Evolutionary conservation across 495 filamentous ascomycete species (phyloP).

Genomic region (Aspergillus ostianus): DNA sequence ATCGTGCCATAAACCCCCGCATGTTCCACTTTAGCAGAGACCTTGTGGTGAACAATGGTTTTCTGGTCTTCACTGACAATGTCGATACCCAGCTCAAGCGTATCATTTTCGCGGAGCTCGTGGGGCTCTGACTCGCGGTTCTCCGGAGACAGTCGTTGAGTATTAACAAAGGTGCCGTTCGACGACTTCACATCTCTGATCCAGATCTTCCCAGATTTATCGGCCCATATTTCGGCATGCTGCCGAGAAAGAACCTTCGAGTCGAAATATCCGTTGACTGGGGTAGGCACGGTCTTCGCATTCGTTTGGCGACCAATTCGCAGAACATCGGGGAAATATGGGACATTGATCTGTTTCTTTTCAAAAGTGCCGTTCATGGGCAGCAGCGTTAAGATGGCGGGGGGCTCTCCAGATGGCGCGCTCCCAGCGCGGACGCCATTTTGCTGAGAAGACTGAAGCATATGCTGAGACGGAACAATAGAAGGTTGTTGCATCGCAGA

Average conservation of each 20-base stretch:
- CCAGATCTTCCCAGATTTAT: slow-evolving; percentile 84
- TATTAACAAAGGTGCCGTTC: slow-evolving; percentile 97
- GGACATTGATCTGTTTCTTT: slow-evolving; percentile 89
- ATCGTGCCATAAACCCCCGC: slow-evolving; percentile 70
- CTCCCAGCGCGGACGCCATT: slow-evolving; percentile 61
- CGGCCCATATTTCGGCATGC: slow-evolving; percentile 95
- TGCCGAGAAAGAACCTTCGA: slow-evolving; percentile 95
- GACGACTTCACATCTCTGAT: slow-evolving; percentile 98
- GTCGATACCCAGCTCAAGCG: slow-evolving; percentile 92
- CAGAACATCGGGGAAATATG: slow-evolving; percentile 82
- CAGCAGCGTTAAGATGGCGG: slow-evolving; percentile 74
- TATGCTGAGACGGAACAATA: slow-evolving; percentile 71
- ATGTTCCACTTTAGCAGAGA: slow-evolving; percentile 93
- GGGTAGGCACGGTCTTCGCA: slow-evolving; percentile 86
- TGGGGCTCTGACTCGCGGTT: slow-evolving; percentile 94
- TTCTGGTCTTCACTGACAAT: slow-evolving; percentile 98
- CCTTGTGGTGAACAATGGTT: slow-evolving; percentile 96
- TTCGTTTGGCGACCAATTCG: slow-evolving; percentile 97
- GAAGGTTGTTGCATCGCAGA: slow-evolving; percentile 74
- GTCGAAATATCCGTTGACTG: slow-evolving; percentile 92
- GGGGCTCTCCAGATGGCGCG: slow-evolving; percentile 55
- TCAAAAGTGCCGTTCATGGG: slow-evolving; percentile 96
- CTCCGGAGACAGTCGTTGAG: slow-evolving; percentile 82
- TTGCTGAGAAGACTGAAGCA: slow-evolving; percentile 56
- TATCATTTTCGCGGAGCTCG: slow-evolving; percentile 81